phyloP scores from a whole-genome alignment of 139 green algal genomes.

The Tetraselmis striata region DNA sequence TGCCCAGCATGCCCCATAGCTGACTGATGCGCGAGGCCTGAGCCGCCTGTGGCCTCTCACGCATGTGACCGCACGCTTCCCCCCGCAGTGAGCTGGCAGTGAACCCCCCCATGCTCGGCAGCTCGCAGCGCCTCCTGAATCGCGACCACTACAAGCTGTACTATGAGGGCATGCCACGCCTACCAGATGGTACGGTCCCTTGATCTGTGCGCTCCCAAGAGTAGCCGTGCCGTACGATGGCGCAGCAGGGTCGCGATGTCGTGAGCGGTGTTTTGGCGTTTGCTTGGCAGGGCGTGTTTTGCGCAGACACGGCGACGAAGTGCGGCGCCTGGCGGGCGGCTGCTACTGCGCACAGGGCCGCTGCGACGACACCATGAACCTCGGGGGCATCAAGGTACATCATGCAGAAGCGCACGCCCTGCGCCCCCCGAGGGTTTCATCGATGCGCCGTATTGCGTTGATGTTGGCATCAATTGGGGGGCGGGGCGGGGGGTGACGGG shows the following conservation, averaged over 20 bases:
- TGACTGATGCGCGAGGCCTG: too few species aligned
- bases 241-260: too few species aligned
- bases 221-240: too few species aligned
- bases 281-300: conserved; percentile 41
- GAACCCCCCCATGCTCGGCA: conserved; percentile 64
- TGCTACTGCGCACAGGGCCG: conserved; percentile 69
- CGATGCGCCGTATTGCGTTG: too few species aligned
- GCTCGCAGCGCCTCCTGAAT: conserved; percentile 79
- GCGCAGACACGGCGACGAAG: conserved; percentile 83
- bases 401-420: too few species aligned
- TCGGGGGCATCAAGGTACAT: conserved; percentile 83
- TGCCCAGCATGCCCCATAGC: too few species aligned
- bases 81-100: conserved; percentile 59
- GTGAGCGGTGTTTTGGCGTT: too few species aligned
- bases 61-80: too few species aligned
- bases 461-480: too few species aligned
- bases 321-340: conserved; percentile 58
- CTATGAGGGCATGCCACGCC: conserved; percentile 79
- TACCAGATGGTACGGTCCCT: background rate
- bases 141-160: conserved; percentile 74
- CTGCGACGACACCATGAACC: conserved; percentile 95
- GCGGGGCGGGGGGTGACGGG: too few species aligned
- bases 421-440: too few species aligned
- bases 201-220: background rate
- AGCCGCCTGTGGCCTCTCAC: too few species aligned